Conservation (phyloP, 495 filamentous ascomycete genomes). For the Lasiosphaeris hirsuta region DNA sequence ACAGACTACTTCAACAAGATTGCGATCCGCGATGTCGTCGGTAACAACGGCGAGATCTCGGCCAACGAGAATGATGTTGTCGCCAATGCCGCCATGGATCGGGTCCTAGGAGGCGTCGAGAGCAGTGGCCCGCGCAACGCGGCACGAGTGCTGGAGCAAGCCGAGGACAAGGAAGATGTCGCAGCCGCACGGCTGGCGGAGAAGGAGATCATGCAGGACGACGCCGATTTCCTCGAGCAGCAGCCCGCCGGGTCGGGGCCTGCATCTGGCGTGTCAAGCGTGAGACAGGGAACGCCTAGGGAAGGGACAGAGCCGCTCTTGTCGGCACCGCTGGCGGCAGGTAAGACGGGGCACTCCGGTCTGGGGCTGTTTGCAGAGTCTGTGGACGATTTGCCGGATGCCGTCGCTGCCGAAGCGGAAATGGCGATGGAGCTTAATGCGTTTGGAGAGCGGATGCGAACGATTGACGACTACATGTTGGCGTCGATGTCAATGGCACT, state of each 20-base stretch:
- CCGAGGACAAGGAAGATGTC: conserved; percentile 90
- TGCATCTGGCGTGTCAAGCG: conserved; percentile 40
- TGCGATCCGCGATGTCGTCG: conserved; percentile 65
- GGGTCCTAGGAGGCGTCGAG: conserved; percentile 65
- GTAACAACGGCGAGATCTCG: conserved; percentile 52
- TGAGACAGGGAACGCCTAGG: conserved; percentile 43
- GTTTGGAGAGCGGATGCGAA: conserved; percentile 53
- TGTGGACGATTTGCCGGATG: conserved; percentile 23
- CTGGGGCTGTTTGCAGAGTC: conserved; percentile 41
- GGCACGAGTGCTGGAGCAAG: conserved; percentile 71
- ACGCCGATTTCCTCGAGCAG: conserved; percentile 86
- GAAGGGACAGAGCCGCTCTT: conserved; percentile 37
- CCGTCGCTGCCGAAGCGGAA: conserved; percentile 29
- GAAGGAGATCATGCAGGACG: conserved; percentile 85
- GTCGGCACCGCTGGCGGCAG: not conserved
- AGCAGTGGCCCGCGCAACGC: conserved; percentile 43
- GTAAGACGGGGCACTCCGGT: conserved; percentile 31
- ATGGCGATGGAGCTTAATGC: conserved; percentile 52
- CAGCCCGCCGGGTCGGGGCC: conserved; percentile 46
- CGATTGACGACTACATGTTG: conserved; percentile 84
- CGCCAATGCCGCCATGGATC: conserved; percentile 79
- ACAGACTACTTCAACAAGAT: conserved; percentile 94
- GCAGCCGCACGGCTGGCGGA: conserved; percentile 82
- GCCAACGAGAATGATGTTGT: conserved; percentile 60
- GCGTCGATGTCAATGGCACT: conserved; percentile 72